Evolutionary conservation across 2,329 filamentous ascomycete genomes (phyloP).

Genomic region (Monosporascus sp.): DNA sequence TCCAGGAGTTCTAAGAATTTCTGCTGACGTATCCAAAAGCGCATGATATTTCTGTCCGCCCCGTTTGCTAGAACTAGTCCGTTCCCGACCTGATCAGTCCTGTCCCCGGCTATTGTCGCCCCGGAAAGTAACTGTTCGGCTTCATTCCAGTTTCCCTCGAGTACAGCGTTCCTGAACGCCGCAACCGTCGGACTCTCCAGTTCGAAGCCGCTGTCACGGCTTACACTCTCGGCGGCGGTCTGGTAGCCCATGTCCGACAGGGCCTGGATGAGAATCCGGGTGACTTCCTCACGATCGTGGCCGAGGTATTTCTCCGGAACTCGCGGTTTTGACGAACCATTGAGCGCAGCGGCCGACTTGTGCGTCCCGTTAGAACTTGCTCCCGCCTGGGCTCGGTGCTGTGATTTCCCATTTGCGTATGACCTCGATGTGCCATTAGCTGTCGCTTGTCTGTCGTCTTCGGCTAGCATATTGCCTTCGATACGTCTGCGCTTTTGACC

Average conservation of each 20-base stretch:
- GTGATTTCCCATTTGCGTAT: slow-evolving; percentile 52
- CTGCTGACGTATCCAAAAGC: slow-evolving; percentile 84
- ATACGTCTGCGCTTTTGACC: slow-evolving; percentile 56
- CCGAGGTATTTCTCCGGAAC: slow-evolving; percentile 59
- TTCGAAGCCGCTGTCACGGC: slow-evolving; percentile 78
- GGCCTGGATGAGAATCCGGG: slow-evolving; percentile 86
- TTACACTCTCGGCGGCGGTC: slow-evolving; percentile 68
- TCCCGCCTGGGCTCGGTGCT: slow-evolving; percentile 36
- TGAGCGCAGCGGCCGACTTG: slow-evolving; percentile 42
- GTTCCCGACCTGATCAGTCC: slow-evolving; percentile 32
- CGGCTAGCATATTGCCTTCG: slow-evolving; percentile 57
- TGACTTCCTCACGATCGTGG: slow-evolving; percentile 89
- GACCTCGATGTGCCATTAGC: slow-evolving; percentile 51
- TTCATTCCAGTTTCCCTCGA: slow-evolving; percentile 75
- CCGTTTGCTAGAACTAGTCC: slow-evolving; percentile 71
- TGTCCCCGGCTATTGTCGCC: slow-evolving; percentile 32
- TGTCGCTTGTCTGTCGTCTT: slow-evolving; percentile 44
- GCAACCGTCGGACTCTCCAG: slow-evolving; percentile 82
- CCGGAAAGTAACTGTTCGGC: slow-evolving; percentile 79
- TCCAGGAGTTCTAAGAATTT: slow-evolving; percentile 93
- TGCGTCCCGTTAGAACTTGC: slow-evolving; percentile 43
- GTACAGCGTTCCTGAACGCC: slow-evolving; percentile 75
- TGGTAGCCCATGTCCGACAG: slow-evolving; percentile 84
- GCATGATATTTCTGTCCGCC: slow-evolving; percentile 74
- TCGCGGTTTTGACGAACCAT: slow-evolving; percentile 45